Evolutionary conservation across 176 grass and related monocot species (phyloP), one percentile per base, ranked within the genome.

Genomic region (Tillandsia leiboldiana): DNA sequence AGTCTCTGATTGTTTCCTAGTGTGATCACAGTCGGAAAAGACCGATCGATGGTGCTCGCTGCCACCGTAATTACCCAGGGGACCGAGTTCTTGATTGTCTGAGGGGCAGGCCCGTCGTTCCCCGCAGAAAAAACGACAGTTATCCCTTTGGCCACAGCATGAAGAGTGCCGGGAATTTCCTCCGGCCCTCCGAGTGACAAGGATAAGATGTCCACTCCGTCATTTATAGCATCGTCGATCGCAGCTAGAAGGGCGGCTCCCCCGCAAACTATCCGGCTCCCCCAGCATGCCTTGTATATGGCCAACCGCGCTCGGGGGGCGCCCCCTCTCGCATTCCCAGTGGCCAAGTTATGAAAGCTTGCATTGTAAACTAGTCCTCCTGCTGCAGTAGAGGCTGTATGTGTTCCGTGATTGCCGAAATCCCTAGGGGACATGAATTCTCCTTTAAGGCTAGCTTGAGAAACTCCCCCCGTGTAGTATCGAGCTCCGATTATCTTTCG

Each of bases 131-230:
- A 85, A 12, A 88, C 82, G 1, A 88, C 79, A 0, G 73, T 62
- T 24, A 92, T 80, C 2, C 89, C 89, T 7, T 23, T 78, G 7
- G 53, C 69, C 8, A 92, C 75, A 0, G 85, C 89, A 13, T 91
- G 89, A 5, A 94, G 51, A 6, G 90, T 72, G 7, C 68, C 80
- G 0, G 67, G 53, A 0, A 51, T 3, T 24, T 88, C 82, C 0
- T 11, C 0, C 0, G 0, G 0, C 0, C 10, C 27, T 1, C 10
- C 27, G 3, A 94, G 3, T 0, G 90, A 89, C 18, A 94, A 12
- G 1, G 90, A 94, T 49, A 94, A 20, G 18, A 94, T 70, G 56
- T 87, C 80, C 2, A 94, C 90, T 3, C 90, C 86, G 1, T 83
- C 75, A 51, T 77, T 42, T 8, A 78, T 29, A 2, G 81, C 70